Conservation (phyloP, 2,329 filamentous ascomycete species). For the Scedosporium aurantiacum region DNA sequence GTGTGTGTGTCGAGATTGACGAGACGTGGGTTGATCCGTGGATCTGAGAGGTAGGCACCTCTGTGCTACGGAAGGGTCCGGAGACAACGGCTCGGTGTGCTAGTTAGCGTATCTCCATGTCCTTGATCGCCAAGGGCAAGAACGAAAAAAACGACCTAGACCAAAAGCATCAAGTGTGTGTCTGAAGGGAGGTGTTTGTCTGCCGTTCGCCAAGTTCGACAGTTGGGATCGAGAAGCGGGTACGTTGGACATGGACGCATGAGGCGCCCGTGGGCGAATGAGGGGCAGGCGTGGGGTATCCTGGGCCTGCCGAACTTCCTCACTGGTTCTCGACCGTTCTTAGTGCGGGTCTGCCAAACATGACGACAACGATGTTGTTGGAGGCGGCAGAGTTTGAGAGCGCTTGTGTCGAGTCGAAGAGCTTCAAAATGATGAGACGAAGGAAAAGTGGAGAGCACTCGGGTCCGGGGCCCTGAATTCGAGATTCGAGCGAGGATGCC, state of each 20-base stretch:
- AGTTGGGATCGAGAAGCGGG: not conserved
- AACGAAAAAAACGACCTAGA: not conserved
- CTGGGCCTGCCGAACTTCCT: not conserved
- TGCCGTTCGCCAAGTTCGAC: too few species aligned
- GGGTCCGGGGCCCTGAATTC: too few species aligned
- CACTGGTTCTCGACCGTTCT: not conserved
- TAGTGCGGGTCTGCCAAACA: not conserved
- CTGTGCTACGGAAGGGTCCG: not conserved
- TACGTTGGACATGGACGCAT: not conserved
- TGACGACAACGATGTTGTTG: not conserved
- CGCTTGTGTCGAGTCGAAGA: too few species aligned
- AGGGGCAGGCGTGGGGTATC: slow-evolving; percentile 1
- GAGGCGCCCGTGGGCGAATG: not conserved
- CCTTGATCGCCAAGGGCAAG: too few species aligned
- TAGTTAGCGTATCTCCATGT: too few species aligned
- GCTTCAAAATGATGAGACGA: too few species aligned
- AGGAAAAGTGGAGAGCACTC: too few species aligned
- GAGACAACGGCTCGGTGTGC: not conserved
- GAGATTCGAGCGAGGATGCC: too few species aligned
- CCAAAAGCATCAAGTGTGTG: not conserved
- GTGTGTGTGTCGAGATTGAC: not conserved
- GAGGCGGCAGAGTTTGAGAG: too few species aligned
- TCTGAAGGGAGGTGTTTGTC: not conserved
- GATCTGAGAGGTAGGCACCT: not conserved
- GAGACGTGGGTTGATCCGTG: not conserved